Evolutionary conservation across 2,329 filamentous ascomycete species (phyloP), one percentile per base, ranked within the genome.

Genomic region (Diaporthe citrichinensis): DNA sequence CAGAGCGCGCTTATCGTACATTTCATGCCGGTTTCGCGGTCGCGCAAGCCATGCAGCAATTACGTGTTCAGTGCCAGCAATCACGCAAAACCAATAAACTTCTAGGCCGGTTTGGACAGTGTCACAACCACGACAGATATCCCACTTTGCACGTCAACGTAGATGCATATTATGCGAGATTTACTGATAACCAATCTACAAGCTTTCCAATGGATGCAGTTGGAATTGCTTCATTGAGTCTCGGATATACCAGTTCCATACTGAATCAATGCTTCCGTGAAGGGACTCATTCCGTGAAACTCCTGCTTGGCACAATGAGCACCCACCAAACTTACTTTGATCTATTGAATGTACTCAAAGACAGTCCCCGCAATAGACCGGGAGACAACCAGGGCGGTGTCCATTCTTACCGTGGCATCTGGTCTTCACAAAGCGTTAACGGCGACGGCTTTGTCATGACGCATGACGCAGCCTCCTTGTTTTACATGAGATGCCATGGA

Each of bases 31-130:
- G 55, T 72, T 28, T 72, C 41, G 69, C 23, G 28, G 55, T 72
- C 44, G 55, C 57, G 69, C 55, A 72, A 72, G 41, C 44, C 55
- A 23, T 61, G 69, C 69, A 61, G 55, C 28, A 41, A 72, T 72
- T 61, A 72, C 69, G 69, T 72, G 39, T 61, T 39, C 36, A 23
- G 31, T 31, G 10, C 7, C 20, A 31, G 44, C 14, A 34, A 72
- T 61, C 41, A 72, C 69, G 69, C 55, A 46, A 71, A 55, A 55
- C 31, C 36, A 71, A 58, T 71, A 4, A 17, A 57, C 3, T 57
- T 57, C 3, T 20, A 36, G 25, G n/a, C 12, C 17, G 5, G 31
- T n/a, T 49, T 49, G 14, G 25, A 25, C 34, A 44, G 5, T n/a
- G 34, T 36, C 31, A 36, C 68, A 34, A 46, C 14, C 68, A 59